Conservation (phyloP, 139 green algal genomes). For the Picochlorum sp. region DNA sequence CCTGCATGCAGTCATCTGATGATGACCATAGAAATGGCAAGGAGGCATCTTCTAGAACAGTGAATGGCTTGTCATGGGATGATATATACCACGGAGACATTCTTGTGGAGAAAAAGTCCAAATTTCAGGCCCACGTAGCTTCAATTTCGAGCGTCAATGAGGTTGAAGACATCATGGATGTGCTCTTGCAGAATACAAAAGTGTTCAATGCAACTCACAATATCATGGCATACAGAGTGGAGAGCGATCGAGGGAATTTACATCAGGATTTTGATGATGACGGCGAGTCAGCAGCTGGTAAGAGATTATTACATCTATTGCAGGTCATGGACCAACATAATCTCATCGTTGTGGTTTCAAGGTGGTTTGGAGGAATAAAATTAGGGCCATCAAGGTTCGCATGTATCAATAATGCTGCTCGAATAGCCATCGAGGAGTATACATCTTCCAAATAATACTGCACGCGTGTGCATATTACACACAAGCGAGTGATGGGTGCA, state of each 20-base stretch:
- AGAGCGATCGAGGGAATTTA: slow-evolving; percentile 24
- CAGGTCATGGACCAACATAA: slow-evolving; percentile 37
- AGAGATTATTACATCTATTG: slow-evolving; percentile 72
- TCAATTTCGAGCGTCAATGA: slow-evolving; percentile 39
- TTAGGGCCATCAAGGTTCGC: slow-evolving; percentile 69
- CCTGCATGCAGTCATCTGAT: background rate
- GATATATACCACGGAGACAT: slow-evolving; percentile 55
- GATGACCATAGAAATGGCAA: background rate
- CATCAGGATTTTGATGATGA: slow-evolving; percentile 80
- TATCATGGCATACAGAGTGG: slow-evolving; percentile 76
- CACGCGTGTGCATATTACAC: too few species aligned
- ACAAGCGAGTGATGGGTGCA: too few species aligned
- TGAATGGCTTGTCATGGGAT: background rate
- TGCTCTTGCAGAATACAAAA: slow-evolving; percentile 66
- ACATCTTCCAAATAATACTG: too few species aligned
- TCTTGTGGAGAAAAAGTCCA: slow-evolving; percentile 58
- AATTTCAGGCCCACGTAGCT: slow-evolving; percentile 59
- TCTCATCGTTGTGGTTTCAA: slow-evolving; percentile 65
- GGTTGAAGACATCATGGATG: slow-evolving; percentile 51
- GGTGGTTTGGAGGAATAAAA: slow-evolving; percentile 72
- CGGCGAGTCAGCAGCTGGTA: slow-evolving; percentile 70
- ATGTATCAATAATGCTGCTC: slow-evolving; percentile 78
- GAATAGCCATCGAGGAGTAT: slow-evolving; percentile 50
- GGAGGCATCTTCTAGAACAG: background rate
- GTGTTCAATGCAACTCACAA: slow-evolving; percentile 77